Conservation (phyloP, 139 green algal genomes). For the Closterium sp. region DNA sequence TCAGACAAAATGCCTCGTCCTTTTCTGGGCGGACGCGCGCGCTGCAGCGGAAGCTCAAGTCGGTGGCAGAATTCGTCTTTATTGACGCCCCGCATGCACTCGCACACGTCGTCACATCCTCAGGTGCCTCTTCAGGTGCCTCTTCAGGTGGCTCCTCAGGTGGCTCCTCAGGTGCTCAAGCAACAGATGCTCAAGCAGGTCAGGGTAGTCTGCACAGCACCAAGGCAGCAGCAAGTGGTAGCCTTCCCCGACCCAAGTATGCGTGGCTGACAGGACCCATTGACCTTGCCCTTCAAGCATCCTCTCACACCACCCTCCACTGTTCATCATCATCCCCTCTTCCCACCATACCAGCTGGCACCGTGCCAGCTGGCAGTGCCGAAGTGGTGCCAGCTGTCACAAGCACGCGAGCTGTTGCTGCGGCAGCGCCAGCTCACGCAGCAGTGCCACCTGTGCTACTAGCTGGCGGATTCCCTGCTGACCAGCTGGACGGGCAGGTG, state of each 20-base stretch:
- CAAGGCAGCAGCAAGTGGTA: no score
- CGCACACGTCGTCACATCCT: background rate
- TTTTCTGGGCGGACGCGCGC: conserved; percentile 68
- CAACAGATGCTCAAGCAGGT: no score
- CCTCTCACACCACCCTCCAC: background rate
- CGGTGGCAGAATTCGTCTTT: conserved; percentile 72
- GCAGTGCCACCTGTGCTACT: background rate
- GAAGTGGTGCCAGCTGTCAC: background rate
- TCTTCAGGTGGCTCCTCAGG: no score
- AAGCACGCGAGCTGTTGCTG: background rate
- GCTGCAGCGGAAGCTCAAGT: conserved; percentile 64
- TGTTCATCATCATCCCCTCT: no score
- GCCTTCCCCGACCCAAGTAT: background rate
- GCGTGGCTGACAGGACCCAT: background rate
- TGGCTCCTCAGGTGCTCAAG: no score
- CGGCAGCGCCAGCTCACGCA: background rate
- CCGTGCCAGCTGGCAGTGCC: background rate
- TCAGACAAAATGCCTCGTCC: conserved; percentile 71
- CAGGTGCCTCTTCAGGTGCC: background rate
- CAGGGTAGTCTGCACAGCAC: no score
- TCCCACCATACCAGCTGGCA: background rate
- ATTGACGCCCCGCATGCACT: conserved; percentile 80
- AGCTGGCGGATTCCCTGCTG: background rate
- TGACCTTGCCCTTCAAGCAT: background rate
- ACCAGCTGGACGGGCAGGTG: conserved; percentile 53